phyloP scores from a whole-genome alignment of 768 basidiomycete species.

The Macrolepiota dolichaula region DNA sequence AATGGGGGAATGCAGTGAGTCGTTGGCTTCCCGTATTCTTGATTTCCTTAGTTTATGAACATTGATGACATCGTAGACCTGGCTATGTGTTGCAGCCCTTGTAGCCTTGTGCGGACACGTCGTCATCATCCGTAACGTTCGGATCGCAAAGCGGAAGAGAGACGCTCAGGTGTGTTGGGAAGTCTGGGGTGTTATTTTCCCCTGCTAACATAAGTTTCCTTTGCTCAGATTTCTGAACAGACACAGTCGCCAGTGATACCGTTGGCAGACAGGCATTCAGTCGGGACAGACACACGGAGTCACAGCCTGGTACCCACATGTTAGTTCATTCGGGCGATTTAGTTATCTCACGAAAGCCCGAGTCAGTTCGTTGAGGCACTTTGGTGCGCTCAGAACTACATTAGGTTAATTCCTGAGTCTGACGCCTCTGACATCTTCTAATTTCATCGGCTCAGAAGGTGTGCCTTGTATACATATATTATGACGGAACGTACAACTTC shows the following conservation, averaged over 20 bases:
- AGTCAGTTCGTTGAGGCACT: background rate
- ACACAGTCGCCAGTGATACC: background rate
- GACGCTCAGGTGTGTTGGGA: background rate
- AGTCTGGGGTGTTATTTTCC: background rate
- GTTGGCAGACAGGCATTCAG: background rate
- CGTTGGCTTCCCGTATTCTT: too few species aligned
- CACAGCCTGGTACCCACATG: background rate
- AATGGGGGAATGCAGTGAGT: constrained; percentile 8
- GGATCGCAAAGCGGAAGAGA: background rate
- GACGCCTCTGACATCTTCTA: background rate
- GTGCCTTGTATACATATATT: too few species aligned
- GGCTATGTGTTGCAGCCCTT: background rate
- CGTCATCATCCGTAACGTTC: background rate
- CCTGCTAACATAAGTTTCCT: background rate
- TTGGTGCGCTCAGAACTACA: background rate
- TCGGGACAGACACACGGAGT: background rate
- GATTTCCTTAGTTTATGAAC: too few species aligned
- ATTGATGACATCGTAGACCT: background rate
- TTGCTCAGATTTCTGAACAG: background rate
- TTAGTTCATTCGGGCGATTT: background rate
- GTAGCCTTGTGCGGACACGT: background rate
- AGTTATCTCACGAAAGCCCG: background rate
- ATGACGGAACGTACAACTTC: background rate
- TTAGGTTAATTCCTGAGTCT: background rate
- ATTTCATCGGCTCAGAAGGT: too few species aligned